phyloP scores from a whole-genome alignment of 768 basidiomycete genomes.

The Boletus barrowsii region DNA sequence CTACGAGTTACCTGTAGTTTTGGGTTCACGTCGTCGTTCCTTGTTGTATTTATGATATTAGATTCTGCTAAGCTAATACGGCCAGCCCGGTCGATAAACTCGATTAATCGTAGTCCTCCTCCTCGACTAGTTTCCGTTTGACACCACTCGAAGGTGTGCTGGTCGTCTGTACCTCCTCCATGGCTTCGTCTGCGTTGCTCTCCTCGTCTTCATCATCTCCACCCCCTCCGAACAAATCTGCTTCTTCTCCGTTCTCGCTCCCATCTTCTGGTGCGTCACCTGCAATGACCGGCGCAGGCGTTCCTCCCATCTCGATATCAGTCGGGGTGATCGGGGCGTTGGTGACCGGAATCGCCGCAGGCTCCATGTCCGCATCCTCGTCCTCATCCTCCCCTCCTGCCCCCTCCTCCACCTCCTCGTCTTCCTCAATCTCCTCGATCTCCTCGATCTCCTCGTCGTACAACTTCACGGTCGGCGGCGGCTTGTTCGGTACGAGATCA shows the following conservation, averaged over 20 bases:
- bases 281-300: slow-evolving; percentile 31
- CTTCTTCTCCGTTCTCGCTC: slow-evolving; percentile 72
- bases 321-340: slow-evolving; percentile 45
- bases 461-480: slow-evolving; percentile 70
- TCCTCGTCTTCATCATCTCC: slow-evolving; percentile 74
- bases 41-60: slow-evolving; percentile 31
- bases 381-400: slow-evolving; percentile 43
- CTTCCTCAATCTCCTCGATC: slow-evolving; percentile 50
- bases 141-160: slow-evolving; percentile 56
- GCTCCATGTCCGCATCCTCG: slow-evolving; percentile 67
- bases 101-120: slow-evolving; percentile 77
- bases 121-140: slow-evolving; percentile 80
- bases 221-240: slow-evolving; percentile 69
- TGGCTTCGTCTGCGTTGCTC: slow-evolving; percentile 53
- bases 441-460: slow-evolving; percentile 84
- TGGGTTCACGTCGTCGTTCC: neutral
- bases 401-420: slow-evolving; percentile 30
- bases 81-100: slow-evolving; percentile 1
- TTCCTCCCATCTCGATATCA: slow-evolving; percentile 56
- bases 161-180: slow-evolving; percentile 71
- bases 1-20: neutral
- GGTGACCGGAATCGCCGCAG: slow-evolving; percentile 46
- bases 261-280: slow-evolving; percentile 52
- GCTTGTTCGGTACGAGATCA: slow-evolving; percentile 81
- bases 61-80: slow-evolving; percentile 12